Base-by-base conservation (phyloP, 495 filamentous ascomycete genomes). In the Margaritispora aquatica region DNA sequence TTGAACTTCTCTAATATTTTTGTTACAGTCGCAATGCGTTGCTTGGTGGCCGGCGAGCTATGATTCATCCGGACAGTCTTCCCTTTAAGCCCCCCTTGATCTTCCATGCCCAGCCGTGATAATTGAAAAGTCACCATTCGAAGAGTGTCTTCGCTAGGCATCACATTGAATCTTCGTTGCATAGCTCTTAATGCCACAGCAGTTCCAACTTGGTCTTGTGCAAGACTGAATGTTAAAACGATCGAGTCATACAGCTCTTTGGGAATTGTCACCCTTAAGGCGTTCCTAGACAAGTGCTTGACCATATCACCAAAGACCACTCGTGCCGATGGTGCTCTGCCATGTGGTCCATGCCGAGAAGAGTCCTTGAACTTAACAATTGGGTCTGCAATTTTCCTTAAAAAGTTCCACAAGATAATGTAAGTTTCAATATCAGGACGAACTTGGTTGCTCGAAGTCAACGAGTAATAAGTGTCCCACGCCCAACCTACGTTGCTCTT, bases 371-470 rank as follows among this genome's bases (percentile, higher is more conserved):
- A 17, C 38, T 34, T 72, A 26, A 70, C 71, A 17, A 74, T 59
- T 22, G 70, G 74, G 60, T 83, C 77, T 29, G 78, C 73, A 58
- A 81, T 74, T 20, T 84, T 76, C 50, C 80, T 78, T 15, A 53
- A 63, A 1, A 68, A 19, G 66, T 81, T 67, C 71, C 86, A 93
- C 11, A 93, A 78, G 38, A 80, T 84, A 44, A 80, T 74, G 66
- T 85, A 92, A 8, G 88, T 89, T 66, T 86, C 81, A 0, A 85
- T 74, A 62, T 91, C 85, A 0, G 86, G 86, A 34, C 71, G 67
- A 10, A 86, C 70, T 17, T 64, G 55, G 22, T 71, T 66, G 24
- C 72, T 68, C 24, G 61, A 63, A 49, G 63, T 72, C 60, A 74
- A 74, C 13, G 67, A 60, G 19, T 74, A 63, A 66, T 84, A 90